Percentiles rank a stretch among this genome's conserved stretches.
phyloP scores from a whole-genome alignment of 176 grass and related monocot genomes.

The Ampelocalamus luodianensis region DNA sequence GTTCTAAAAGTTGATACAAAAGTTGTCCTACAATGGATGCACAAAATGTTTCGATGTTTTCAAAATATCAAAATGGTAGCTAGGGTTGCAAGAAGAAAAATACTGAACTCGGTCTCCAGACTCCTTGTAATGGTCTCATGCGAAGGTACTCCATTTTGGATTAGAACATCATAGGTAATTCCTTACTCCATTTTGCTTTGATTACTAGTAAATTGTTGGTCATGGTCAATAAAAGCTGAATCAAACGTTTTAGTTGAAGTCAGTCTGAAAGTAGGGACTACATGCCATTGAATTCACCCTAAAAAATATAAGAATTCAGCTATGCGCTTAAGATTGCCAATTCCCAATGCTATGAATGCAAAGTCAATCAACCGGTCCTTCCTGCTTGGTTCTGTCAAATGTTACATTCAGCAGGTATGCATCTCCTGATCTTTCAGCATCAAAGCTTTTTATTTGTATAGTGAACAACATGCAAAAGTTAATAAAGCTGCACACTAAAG shows the following conservation, averaged over 20 bases:
- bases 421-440: neutral
- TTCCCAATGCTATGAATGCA: neutral
- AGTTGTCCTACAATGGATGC: neutral
- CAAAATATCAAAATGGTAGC: neutral
- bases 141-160: neutral
- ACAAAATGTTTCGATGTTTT: neutral
- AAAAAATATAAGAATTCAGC: neutral
- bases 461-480: neutral
- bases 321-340: neutral
- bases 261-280: constrained; percentile 14
- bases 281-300: neutral
- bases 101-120: neutral
- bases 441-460: neutral
- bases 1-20: neutral
- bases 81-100: neutral
- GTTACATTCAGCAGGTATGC: neutral
- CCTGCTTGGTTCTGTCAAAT: neutral
- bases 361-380: neutral
- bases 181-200: neutral
- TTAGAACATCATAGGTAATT: neutral
- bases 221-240: constrained; percentile 23
- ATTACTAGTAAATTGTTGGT: constrained; percentile 2
- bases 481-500: neutral
- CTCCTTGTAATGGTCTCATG: neutral
- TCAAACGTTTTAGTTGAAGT: neutral